A percentile compares a stretch with the other conserved stretches of the same genome.
These are phyloP conservation scores for Evansstolkia leycettana DNA, from an alignment of 495 filamentous ascomycete genomes.

Conservation along the genomic window DNA sequence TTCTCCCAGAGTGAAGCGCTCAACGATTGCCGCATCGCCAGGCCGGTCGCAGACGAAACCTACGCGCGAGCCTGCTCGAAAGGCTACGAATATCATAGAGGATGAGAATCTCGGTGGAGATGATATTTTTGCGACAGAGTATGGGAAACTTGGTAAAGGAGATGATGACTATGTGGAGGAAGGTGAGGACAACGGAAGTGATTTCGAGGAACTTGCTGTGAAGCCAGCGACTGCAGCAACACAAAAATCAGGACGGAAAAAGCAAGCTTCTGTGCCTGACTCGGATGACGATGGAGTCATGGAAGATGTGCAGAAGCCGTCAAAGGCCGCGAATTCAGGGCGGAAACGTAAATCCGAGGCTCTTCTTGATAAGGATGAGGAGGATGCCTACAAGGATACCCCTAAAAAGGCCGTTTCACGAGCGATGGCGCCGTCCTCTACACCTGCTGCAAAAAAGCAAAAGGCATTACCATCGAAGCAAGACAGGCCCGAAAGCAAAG, in stretches of 20 bases:
- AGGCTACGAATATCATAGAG: conserved; percentile 27
- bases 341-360: conserved; percentile 50
- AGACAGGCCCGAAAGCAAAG: conserved; percentile 46
- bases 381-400: conserved; percentile 14
- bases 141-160: conserved; percentile 44
- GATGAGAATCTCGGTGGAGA: conserved; percentile 56
- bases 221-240: conserved; percentile 20
- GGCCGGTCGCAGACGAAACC: conserved; percentile 15
- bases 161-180: conserved; percentile 60
- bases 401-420: conserved; percentile 24
- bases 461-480: conserved; percentile 49
- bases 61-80: conserved; percentile 19
- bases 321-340: conserved; percentile 26
- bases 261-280: conserved; percentile 28
- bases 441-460: conserved; percentile 47
- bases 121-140: conserved; percentile 60
- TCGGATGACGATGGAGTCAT: conserved; percentile 36
- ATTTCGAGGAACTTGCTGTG: conserved; percentile 24
- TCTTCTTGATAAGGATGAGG: conserved; percentile 28
- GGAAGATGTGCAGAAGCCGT: conserved; percentile 28
- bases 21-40: conserved; percentile 3
- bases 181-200: conserved; percentile 44
- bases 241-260: conserved; percentile 24
- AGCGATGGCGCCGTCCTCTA: conserved; percentile 14
- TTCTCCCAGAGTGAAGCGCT: conserved; percentile 12